Conservation (phyloP, 225 moss, liverwort and hornwort species). For the Physcomitrellopsis africana region DNA sequence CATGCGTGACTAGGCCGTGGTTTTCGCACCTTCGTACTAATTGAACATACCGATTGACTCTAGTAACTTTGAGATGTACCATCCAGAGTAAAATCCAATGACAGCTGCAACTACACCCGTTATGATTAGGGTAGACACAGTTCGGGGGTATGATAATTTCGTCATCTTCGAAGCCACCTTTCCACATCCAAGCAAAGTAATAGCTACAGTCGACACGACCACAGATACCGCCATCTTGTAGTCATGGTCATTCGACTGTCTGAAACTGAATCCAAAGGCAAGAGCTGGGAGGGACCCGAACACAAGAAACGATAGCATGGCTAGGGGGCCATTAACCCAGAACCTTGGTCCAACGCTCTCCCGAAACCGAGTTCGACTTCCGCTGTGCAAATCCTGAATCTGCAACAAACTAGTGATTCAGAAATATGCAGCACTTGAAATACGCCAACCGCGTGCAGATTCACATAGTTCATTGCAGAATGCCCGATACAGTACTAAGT, state of each 20-base stretch:
- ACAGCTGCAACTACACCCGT: constrained; percentile 62
- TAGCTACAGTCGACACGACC: constrained; percentile 45
- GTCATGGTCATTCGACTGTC: constrained; percentile 43
- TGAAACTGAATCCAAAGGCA: constrained; percentile 76
- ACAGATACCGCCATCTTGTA: constrained; percentile 75
- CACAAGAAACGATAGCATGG: constrained; percentile 65
- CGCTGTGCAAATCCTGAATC: constrained; percentile 61
- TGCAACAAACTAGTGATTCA: constrained; percentile 31
- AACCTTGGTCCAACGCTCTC: constrained; percentile 64
- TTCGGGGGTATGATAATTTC: constrained; percentile 40
- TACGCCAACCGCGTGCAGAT: not conserved
- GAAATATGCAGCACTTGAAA: not conserved
- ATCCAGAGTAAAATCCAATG: constrained; percentile 63
- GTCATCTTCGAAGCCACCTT: constrained; percentile 73
- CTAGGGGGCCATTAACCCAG: constrained; percentile 58
- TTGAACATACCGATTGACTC: constrained; percentile 51
- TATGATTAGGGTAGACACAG: constrained; percentile 48
- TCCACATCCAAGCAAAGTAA: constrained; percentile 71
- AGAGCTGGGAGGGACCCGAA: constrained; percentile 71
- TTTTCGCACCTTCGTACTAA: constrained; percentile 16
- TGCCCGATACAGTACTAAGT: not conserved
- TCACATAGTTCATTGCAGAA: not conserved
- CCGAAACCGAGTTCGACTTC: constrained; percentile 47
- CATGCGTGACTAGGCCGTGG: not conserved
- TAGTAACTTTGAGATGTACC: constrained; percentile 50